phyloP scores from a whole-genome alignment of 148 eudicot species.

The Rhododendron simsii region DNA sequence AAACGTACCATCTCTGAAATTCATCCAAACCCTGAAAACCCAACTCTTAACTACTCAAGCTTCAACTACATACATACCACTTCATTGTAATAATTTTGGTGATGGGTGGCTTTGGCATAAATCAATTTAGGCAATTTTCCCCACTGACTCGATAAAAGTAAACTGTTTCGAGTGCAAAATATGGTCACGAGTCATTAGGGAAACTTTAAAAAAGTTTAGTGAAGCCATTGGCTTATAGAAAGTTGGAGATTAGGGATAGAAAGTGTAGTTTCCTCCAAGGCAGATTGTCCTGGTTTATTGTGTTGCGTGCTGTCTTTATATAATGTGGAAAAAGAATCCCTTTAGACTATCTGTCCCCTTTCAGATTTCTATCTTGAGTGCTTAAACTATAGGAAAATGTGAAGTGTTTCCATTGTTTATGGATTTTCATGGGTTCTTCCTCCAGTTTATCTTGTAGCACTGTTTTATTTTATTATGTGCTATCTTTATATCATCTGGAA shows the following conservation, averaged over 20 bases:
- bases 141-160: not conserved
- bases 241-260: not conserved
- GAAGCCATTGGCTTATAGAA: slow-evolving; percentile 2
- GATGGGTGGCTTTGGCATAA: not conserved
- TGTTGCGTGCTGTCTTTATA: not conserved
- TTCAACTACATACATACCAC: not conserved
- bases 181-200: not conserved
- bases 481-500: not conserved
- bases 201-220: not conserved
- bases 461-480: not conserved
- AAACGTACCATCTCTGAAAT: not conserved
- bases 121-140: not conserved
- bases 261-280: not conserved
- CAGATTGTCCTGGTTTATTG: not conserved
- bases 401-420: not conserved
- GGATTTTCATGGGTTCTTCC: not conserved
- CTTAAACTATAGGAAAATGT: not conserved
- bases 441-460: not conserved
- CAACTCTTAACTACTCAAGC: not conserved
- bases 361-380: not conserved
- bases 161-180: not conserved
- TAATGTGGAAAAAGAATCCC: not conserved
- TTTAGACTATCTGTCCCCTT: not conserved
- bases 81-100: not conserved
- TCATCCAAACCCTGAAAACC: not conserved